phyloP scores from a whole-genome alignment of 148 eudicot genomes.

The Heliosperma pusillum region DNA sequence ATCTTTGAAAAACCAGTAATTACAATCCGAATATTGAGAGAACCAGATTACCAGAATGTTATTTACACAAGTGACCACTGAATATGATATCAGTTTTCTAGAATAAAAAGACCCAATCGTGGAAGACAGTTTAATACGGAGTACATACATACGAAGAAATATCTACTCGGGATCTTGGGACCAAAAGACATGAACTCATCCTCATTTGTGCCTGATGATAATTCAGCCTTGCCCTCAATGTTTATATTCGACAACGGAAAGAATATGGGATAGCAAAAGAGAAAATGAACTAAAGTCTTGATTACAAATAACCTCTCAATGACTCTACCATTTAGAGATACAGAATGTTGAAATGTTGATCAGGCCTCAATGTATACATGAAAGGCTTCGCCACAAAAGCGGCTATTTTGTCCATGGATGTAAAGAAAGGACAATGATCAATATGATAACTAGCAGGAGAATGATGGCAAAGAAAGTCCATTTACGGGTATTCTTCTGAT shows the following conservation, averaged over 20 bases:
- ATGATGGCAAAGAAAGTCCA: constrained; percentile 52
- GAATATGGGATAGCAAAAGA: too few relatives aligned
- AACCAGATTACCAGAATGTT: not conserved
- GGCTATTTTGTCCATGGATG: constrained; percentile 23
- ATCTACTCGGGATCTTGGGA: too few relatives aligned
- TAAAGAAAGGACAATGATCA: constrained; percentile 32
- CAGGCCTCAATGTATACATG: not conserved
- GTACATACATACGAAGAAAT: too few relatives aligned
- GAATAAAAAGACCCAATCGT: too few relatives aligned
- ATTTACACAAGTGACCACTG: not conserved
- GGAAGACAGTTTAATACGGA: too few relatives aligned
- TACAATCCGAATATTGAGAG: not conserved
- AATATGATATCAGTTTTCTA: not conserved
- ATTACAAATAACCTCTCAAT: too few relatives aligned
- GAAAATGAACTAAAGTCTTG: too few relatives aligned
- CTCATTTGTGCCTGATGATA: too few relatives aligned
- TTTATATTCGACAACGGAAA: too few relatives aligned
- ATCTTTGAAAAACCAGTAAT: too few relatives aligned
- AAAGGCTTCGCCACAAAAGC: not conserved
- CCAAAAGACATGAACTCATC: too few relatives aligned
- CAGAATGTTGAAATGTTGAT: not conserved
- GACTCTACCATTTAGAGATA: not conserved
- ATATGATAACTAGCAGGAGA: constrained; percentile 32
- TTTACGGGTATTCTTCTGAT: constrained; percentile 51
- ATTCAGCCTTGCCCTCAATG: too few relatives aligned